phyloP scores from a whole-genome alignment of 169 alveolate species.

The Plasmodium gonderi region DNA sequence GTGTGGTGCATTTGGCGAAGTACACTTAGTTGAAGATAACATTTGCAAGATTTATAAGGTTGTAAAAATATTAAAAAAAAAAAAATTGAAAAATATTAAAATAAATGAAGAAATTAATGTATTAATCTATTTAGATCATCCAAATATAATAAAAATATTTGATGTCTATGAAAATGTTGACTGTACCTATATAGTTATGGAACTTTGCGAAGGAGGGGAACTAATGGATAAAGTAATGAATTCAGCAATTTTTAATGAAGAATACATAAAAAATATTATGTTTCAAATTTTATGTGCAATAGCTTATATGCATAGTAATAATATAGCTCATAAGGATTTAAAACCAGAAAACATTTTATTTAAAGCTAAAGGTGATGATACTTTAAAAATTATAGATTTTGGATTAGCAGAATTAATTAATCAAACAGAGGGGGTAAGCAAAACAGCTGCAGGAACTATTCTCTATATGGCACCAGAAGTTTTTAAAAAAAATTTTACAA shows the following conservation, averaged over 20 bases:
- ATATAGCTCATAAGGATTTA: conserved; percentile 85
- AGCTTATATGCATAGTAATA: conserved; percentile 93
- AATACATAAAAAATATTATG: conserved; percentile 92
- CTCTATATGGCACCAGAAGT: conserved; percentile 96
- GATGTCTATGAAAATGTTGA: conserved; percentile 93
- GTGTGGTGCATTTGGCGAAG: conserved; percentile 85
- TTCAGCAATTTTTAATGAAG: conserved; percentile 91
- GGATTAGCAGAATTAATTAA: conserved; percentile 82
- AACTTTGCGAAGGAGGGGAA: conserved; percentile 97
- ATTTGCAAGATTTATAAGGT: conserved; percentile 72
- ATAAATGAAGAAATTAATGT: conserved; percentile 75
- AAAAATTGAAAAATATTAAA: conserved; percentile 60
- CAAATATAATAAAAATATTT: conserved; percentile 91
- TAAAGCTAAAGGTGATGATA: conserved; percentile 75
- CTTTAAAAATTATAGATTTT: conserved; percentile 82
- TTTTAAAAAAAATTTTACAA: conserved; percentile 90
- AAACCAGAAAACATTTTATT: conserved; percentile 85
- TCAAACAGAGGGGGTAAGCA: conserved; percentile 78
- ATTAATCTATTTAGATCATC: conserved; percentile 89
- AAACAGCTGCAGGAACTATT: conserved; percentile 90
- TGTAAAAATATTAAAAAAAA: conserved; percentile 68
- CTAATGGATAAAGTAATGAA: conserved; percentile 94
- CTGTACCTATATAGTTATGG: conserved; percentile 94
- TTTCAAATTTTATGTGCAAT: conserved; percentile 93
- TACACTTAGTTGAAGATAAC: conserved; percentile 79